phyloP scores from a whole-genome alignment of 345 rosid species.

The Populus tremula region DNA sequence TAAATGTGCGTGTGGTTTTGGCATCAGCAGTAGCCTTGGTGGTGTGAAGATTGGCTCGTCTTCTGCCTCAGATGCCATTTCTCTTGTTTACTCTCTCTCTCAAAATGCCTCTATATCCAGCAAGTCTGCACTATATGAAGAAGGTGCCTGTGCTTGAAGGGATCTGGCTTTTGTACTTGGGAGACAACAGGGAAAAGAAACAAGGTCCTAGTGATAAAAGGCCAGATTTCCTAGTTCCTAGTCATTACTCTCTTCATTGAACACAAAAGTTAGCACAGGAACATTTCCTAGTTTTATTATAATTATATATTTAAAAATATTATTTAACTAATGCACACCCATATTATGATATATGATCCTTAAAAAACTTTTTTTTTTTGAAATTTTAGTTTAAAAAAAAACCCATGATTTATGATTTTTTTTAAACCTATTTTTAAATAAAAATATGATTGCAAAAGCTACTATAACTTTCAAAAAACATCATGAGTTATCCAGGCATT shows the following conservation, averaged over 20 bases:
- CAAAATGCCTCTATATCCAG: not conserved
- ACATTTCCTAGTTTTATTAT: not conserved
- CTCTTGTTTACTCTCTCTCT: constrained; percentile 3
- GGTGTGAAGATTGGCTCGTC: constrained; percentile 23
- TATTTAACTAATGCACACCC: too few relatives aligned
- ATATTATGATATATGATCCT: too few relatives aligned
- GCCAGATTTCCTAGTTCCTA: not conserved
- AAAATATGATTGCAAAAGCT: too few relatives aligned
- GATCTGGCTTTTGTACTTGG: not conserved
- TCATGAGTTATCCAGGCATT: not conserved
- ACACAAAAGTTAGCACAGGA: not conserved
- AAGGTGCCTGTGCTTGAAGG: not conserved
- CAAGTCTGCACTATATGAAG: not conserved
- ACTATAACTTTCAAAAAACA: not conserved
- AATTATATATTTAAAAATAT: too few relatives aligned
- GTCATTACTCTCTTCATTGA: not conserved
- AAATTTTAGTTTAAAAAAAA: too few relatives aligned
- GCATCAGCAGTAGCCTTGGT: constrained; percentile 39
- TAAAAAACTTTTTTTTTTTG: too few relatives aligned
- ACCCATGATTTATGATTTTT: too few relatives aligned
- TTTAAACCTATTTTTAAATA: too few relatives aligned
- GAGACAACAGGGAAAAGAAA: not conserved
- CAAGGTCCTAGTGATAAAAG: not conserved
- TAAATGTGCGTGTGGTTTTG: constrained; percentile 30
- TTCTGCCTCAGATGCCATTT: constrained; percentile 33